phyloP scores from a whole-genome alignment of 2,329 filamentous ascomycete species.

The Macrophomina tecta region DNA sequence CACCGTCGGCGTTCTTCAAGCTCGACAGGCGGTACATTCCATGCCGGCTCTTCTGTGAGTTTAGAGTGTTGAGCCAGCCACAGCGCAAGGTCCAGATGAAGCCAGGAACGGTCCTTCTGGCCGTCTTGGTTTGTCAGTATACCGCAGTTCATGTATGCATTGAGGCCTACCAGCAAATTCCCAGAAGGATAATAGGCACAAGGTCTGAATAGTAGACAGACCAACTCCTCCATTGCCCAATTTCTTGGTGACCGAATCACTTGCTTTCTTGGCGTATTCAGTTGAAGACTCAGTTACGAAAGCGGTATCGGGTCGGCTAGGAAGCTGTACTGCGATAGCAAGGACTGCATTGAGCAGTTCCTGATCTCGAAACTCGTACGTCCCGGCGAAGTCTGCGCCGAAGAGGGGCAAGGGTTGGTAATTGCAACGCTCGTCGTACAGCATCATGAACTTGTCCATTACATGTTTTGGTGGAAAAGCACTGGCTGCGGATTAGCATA shows the following conservation, averaged over 20 bases:
- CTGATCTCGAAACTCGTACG: background rate
- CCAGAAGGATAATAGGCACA: slow-evolving; percentile 15
- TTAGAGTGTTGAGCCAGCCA: slow-evolving; percentile 2
- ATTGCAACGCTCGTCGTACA: slow-evolving; percentile 14
- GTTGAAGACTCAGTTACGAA: background rate
- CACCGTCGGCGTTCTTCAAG: slow-evolving; percentile 13
- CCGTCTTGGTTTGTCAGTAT: background rate
- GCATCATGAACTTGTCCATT: background rate
- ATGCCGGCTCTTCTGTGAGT: slow-evolving; percentile 6
- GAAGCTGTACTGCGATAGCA: background rate
- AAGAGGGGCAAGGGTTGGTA: slow-evolving; percentile 11
- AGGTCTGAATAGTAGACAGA: slow-evolving; percentile 1
- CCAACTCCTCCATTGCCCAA: background rate
- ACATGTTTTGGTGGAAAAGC: background rate
- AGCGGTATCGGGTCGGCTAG: background rate
- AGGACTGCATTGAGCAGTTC: background rate
- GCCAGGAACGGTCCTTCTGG: slow-evolving; percentile 5
- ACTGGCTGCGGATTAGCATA: background rate
- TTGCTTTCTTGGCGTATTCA: background rate
- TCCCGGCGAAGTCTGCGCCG: background rate
- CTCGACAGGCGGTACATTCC: background rate
- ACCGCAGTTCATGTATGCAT: background rate
- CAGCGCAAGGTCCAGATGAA: background rate
- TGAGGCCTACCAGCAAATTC: background rate
- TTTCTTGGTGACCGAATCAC: background rate